Evolutionary conservation across 2,329 filamentous ascomycete species (phyloP).

Genomic region (Fusarium sp.): DNA sequence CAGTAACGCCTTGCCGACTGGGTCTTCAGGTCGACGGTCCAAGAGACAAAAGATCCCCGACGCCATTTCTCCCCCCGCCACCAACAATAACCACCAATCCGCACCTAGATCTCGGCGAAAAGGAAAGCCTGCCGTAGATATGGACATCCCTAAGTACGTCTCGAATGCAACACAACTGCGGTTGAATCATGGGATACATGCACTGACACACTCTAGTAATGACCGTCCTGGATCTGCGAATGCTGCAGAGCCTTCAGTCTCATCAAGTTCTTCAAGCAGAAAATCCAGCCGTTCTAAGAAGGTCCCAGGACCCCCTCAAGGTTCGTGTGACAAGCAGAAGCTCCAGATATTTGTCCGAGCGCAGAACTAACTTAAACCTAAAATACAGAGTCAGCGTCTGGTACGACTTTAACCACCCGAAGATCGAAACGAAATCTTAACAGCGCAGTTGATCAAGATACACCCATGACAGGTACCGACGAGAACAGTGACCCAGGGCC

Average conservation of each 20-base stretch:
- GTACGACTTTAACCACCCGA: conserved; percentile 57
- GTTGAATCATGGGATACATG: not conserved
- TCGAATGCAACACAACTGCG: not conserved
- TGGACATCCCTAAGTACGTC: conserved; percentile 79
- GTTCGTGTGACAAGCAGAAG: conserved; percentile 48
- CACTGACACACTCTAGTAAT: conserved; percentile 39
- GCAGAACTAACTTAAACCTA: conserved; percentile 33
- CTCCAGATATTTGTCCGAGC: not conserved
- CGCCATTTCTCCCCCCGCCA: conserved; percentile 53
- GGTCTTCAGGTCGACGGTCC: conserved; percentile 68
- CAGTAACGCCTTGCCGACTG: conserved; percentile 47
- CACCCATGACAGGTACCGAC: conserved; percentile 78
- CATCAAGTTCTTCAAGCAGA: conserved; percentile 75
- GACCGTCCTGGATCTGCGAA: conserved; percentile 67
- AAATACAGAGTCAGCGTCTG: conserved; percentile 52
- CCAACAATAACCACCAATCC: conserved; percentile 47
- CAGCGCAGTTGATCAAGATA: conserved; percentile 71
- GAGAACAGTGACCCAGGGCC: conserved; percentile 61
- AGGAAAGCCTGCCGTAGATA: conserved; percentile 72
- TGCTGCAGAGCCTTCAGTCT: conserved; percentile 68
- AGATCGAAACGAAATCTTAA: conserved; percentile 67
- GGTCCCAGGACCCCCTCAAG: conserved; percentile 61
- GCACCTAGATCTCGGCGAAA: conserved; percentile 66
- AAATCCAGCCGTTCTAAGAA: conserved; percentile 82
- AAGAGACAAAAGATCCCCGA: conserved; percentile 79